Conservation (phyloP, 495 filamentous ascomycete species). For the Penicillium canariense region DNA sequence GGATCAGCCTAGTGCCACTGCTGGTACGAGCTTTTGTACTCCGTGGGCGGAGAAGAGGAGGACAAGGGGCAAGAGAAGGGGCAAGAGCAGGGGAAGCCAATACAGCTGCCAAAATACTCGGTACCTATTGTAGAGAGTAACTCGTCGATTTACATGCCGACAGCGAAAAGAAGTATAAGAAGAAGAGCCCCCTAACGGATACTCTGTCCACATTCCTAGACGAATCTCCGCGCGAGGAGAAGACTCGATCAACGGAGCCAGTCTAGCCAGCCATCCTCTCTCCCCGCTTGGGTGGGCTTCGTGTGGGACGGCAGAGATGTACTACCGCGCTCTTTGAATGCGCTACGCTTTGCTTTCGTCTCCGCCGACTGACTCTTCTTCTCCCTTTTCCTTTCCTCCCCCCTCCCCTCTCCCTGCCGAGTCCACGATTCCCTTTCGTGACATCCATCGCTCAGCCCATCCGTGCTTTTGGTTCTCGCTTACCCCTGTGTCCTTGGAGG, state of each 20-base stretch:
- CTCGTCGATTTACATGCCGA: too few relatives aligned
- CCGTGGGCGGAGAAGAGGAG: background rate
- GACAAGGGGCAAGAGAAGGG: background rate
- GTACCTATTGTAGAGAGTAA: background rate
- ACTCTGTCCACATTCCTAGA: background rate
- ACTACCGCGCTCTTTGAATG: constrained; percentile 8
- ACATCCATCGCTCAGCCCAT: background rate
- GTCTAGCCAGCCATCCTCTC: constrained; percentile 1
- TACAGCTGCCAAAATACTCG: background rate
- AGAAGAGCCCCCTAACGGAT: background rate
- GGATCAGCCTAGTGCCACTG: constrained; percentile 17
- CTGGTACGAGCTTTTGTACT: background rate
- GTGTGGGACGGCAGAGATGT: constrained; percentile 25
- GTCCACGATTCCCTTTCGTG: constrained; percentile 2
- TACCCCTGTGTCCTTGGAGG: background rate
- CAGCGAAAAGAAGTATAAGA: background rate
- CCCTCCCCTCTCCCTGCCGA: background rate
- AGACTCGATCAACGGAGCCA: too few relatives aligned
- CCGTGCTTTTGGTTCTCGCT: background rate
- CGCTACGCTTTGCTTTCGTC: background rate
- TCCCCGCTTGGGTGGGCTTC: constrained; percentile 20
- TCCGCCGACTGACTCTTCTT: background rate
- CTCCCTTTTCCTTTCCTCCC: background rate
- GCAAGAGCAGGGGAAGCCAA: background rate
- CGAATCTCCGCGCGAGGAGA: background rate